Conservation (phyloP, 148 eudicot species). For the Polygonum aviculare region DNA sequence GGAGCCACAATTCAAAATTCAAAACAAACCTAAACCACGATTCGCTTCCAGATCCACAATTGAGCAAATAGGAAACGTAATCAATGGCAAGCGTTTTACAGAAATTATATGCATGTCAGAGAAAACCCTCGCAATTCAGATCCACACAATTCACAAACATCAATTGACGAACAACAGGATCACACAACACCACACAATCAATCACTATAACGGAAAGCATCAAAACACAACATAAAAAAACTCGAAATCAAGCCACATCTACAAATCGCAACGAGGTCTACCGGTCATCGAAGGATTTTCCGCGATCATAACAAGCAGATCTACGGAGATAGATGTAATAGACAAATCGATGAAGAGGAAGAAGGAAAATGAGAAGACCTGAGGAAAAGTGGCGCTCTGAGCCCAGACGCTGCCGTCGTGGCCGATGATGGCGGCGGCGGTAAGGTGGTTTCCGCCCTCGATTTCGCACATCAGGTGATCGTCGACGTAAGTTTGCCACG, state of each 20-base stretch:
- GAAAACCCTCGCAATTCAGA: neutral
- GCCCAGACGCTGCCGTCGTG: slow-evolving; percentile 14
- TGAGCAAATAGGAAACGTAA: neutral
- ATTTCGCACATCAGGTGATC: slow-evolving; percentile 13
- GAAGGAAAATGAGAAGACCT: neutral
- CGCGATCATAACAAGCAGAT: slow-evolving; percentile 3
- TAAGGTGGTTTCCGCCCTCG: slow-evolving; percentile 9
- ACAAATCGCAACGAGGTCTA: neutral
- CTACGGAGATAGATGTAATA: slow-evolving; percentile 13
- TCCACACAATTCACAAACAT: neutral
- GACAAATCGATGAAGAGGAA: neutral
- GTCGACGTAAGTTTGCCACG: slow-evolving; percentile 14
- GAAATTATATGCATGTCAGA: neutral
- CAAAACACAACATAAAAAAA: neutral
- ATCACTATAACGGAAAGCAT: neutral
- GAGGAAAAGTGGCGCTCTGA: slow-evolving; percentile 10
- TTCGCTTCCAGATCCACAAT: neutral
- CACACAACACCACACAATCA: neutral
- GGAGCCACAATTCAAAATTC: neutral
- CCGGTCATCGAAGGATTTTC: neutral
- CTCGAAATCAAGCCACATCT: neutral
- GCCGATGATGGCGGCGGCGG: slow-evolving; percentile 13
- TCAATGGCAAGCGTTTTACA: neutral
- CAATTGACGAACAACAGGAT: neutral
- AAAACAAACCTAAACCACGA: neutral